phyloP scores from a whole-genome alignment of 345 rosid species.

The Gossypium longicalyx region DNA sequence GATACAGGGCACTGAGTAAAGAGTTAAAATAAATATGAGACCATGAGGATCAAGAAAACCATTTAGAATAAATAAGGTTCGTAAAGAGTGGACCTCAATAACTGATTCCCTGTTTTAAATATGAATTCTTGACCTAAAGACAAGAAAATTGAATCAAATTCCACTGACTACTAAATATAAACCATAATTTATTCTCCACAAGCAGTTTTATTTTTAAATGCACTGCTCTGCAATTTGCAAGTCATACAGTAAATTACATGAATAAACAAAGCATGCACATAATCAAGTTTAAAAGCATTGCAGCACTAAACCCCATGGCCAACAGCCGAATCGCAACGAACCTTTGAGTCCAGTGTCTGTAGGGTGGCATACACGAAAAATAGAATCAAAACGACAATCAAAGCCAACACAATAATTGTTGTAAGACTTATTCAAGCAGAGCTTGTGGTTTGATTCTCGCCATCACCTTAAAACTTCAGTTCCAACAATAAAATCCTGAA shows the following conservation, averaged over 20 bases:
- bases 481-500: conserved; percentile 9
- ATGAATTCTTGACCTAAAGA: conserved; percentile 49
- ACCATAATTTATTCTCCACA: neutral
- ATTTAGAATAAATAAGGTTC: neutral
- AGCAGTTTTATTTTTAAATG: neutral
- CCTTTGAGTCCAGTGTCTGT: conserved; percentile 57
- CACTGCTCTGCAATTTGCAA: neutral
- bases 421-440: conserved; percentile 46
- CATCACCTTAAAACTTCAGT: conserved; percentile 35
- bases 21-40: neutral
- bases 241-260: neutral
- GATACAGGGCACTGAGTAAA: neutral
- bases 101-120: conserved; percentile 30
- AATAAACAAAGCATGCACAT: neutral
- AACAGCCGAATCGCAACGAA: conserved; percentile 14
- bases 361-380: conserved; percentile 54
- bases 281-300: neutral
- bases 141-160: neutral
- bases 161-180: neutral
- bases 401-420: conserved; percentile 37
- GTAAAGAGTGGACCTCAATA: conserved; percentile 38
- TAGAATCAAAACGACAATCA: conserved; percentile 39
- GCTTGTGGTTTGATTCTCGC: conserved; percentile 84
- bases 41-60: neutral
- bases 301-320: neutral